A percentile compares a stretch with the other conserved stretches of the same genome.
Conservation (phyloP, 441 rosid genomes). For the Capsella rubella region DNA sequence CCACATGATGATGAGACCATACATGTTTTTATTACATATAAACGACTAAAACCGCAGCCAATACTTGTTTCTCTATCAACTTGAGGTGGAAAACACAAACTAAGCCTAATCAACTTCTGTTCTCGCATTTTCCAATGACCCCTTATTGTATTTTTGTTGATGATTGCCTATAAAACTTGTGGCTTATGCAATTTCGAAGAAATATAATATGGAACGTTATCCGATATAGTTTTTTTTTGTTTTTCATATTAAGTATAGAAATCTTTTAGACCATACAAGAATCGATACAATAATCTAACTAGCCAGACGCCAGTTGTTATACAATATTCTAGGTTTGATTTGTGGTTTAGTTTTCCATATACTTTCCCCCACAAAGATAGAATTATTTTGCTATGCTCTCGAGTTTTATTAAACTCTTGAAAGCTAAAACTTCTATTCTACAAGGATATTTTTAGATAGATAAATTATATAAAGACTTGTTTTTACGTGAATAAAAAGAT, state of each 20-base stretch:
- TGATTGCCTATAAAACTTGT: slow-evolving; percentile 1
- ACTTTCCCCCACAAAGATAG: neutral
- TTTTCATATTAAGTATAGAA: neutral
- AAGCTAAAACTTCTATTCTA: neutral
- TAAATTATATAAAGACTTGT: too few relatives aligned
- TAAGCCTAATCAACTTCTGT: too few relatives aligned
- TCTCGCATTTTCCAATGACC: too few relatives aligned
- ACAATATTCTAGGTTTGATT: neutral
- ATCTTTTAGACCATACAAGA: slow-evolving; percentile 15
- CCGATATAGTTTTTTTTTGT: neutral
- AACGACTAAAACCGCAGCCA: too few relatives aligned
- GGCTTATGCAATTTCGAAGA: slow-evolving; percentile 12
- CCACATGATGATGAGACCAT: too few relatives aligned
- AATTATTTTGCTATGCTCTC: neutral
- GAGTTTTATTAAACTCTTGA: neutral
- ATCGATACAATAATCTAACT: neutral
- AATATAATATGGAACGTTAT: slow-evolving; percentile 3
- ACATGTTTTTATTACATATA: too few relatives aligned
- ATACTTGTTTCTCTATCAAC: too few relatives aligned
- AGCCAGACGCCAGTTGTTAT: neutral
- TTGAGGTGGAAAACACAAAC: too few relatives aligned
- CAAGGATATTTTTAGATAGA: too few relatives aligned
- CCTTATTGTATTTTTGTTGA: too few relatives aligned
- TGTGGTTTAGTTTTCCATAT: neutral
- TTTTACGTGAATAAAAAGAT: too few relatives aligned